These are phyloP conservation scores for thale cress (Arabidopsis thaliana) DNA, from an alignment of 345 rosid genomes.

Conservation along the genomic window DNA sequence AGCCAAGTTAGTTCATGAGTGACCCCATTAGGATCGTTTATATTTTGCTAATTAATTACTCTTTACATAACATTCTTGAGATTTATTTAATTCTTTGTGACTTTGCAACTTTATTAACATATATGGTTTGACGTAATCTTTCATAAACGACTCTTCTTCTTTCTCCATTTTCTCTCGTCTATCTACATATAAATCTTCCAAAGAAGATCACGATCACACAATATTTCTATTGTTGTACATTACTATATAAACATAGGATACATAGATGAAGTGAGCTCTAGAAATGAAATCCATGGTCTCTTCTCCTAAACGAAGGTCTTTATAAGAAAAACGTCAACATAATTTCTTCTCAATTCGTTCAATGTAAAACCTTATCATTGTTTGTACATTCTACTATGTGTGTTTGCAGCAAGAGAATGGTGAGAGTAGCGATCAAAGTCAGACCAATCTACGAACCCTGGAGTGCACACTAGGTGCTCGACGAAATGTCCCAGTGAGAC, in stretches of 20 bases:
- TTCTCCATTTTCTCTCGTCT: background rate
- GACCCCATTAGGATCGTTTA: background rate
- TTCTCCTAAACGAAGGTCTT: background rate
- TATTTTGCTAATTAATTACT: background rate
- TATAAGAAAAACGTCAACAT: no score
- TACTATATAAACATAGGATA: no score
- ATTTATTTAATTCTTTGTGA: background rate
- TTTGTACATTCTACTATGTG: background rate
- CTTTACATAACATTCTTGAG: background rate
- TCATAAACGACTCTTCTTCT: background rate
- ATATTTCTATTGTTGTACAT: no score
- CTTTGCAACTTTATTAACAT: background rate
- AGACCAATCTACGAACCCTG: background rate
- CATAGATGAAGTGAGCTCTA: no score
- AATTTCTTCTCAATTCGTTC: no score
- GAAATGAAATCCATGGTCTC: background rate
- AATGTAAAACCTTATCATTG: no score
- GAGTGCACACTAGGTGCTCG: background rate
- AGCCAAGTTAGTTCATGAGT: slow-evolving; percentile 54
- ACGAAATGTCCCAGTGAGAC: background rate
- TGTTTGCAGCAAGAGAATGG: background rate
- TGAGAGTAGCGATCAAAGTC: background rate
- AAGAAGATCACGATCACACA: background rate
- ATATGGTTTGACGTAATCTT: background rate
- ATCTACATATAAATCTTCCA: background rate